Conservation (phyloP, 257 asterid genomes). For the Nicotiana attenuata region DNA sequence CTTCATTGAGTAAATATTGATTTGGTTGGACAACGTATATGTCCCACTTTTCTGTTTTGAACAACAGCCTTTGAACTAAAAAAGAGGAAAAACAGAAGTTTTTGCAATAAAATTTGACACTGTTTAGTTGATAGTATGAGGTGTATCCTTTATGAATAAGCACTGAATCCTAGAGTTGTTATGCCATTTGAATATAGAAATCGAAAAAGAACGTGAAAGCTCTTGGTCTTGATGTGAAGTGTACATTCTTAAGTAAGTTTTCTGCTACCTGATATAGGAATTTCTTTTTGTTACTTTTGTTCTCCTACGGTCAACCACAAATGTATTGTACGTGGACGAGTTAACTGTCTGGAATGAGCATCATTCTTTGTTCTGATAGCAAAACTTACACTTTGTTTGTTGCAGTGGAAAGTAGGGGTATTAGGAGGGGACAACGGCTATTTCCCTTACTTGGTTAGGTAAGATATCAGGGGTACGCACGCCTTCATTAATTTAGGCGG, state of each 20-base stretch:
- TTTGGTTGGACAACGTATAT: background rate
- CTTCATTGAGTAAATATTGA: background rate
- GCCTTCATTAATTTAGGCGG: background rate
- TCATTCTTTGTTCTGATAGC: background rate
- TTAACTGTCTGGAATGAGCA: background rate
- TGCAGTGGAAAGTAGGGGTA: background rate
- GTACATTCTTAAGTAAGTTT: background rate
- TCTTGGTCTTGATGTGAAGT: background rate
- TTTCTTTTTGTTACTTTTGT: background rate
- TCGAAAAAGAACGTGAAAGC: background rate
- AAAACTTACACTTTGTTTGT: background rate
- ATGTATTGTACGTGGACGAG: background rate
- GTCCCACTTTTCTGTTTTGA: background rate
- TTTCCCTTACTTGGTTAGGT: background rate
- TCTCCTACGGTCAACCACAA: background rate
- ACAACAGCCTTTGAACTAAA: background rate
- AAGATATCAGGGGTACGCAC: background rate
- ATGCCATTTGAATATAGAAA: background rate
- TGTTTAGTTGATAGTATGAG: background rate
- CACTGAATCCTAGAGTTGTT: background rate
- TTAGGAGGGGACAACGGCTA: background rate
- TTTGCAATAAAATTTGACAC: background rate
- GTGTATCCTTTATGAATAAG: background rate
- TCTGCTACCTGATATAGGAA: background rate
- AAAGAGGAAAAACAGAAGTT: background rate